Evolutionary conservation across 768 basidiomycete genomes (phyloP), one percentile per base, ranked within the genome.

Genomic region (Leucocoprinus leucothites): DNA sequence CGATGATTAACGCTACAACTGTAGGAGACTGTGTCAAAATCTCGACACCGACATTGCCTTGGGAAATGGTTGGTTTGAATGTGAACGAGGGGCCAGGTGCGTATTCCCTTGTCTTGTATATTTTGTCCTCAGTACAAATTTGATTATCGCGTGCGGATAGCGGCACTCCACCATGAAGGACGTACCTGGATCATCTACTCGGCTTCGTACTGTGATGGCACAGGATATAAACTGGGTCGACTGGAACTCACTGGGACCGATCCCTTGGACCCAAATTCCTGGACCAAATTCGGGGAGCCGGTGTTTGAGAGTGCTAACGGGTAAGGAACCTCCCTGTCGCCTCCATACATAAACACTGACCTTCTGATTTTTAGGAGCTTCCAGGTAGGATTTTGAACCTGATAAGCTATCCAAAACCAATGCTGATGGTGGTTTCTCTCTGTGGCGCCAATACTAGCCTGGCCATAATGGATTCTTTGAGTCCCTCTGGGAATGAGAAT

Each of bases 401-500:
- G 35, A 14, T 8, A 35, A 35, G 14, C 7, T 35, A 18, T 8
- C 21, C 11, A 26, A 5, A 48, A 22, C 11, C 19, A 21, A 9
- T 9, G 47, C 21, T 21, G 26, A 50, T 50, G n/a, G n/a, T n/a
- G n/a, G n/a, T 22, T 19, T 34, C 22, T 35, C 14, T 3, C n/a
- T n/a, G n/a, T n/a, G n/a, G n/a, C n/a, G n/a, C n/a, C n/a, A 50
- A 18, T 31, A 18, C 18, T 48, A 71, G 66, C 70, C 71, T 43
- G 71, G 71, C 1, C 70, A 72, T 57, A 69, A 71, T 48, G 70
- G 71, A 0, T 70, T 68, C 57, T 72, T 70, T 61, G 14, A 67
- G 70, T 48, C 66, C 69, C 1, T 66, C 63, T 50, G 62, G 62
- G 9, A 61, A 56, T 24, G 34, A 67, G 18, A 62, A 57, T 40